phyloP scores from a whole-genome alignment of 371 early-diverging fungal species.

The Rhizopus arrhizus region DNA sequence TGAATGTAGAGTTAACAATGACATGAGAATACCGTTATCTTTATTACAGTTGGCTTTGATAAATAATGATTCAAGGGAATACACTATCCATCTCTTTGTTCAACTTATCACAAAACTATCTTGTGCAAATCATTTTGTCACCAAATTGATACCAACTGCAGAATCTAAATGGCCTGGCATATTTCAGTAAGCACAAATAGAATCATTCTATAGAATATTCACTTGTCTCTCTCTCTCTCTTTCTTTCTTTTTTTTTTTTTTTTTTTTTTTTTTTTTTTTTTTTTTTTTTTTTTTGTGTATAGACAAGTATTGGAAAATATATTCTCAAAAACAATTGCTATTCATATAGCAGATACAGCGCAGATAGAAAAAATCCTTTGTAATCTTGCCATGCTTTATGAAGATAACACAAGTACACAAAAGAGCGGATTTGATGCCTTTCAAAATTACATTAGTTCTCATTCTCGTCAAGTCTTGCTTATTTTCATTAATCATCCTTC shows the following conservation, averaged over 20 bases:
- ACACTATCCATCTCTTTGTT: constrained; percentile 35
- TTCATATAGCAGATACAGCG: constrained; percentile 44
- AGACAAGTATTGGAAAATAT: constrained; percentile 26
- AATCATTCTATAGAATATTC: too few relatives aligned
- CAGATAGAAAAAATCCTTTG: constrained; percentile 43
- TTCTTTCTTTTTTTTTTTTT: too few relatives aligned
- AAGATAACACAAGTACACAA: constrained; percentile 2
- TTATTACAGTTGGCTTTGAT: constrained; percentile 34
- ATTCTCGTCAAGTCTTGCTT: constrained; percentile 45
- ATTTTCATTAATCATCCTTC: constrained; percentile 52
- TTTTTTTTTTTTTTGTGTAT: background rate
- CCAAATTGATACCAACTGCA: constrained; percentile 37
- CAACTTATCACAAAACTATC: constrained; percentile 36
- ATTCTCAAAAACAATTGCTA: constrained; percentile 47
- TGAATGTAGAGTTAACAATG: constrained; percentile 22
- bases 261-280: too few relatives aligned
- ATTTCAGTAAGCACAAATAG: constrained; percentile 32
- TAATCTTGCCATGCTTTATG: constrained; percentile 44
- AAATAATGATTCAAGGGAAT: constrained; percentile 15
- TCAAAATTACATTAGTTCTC: constrained; percentile 31
- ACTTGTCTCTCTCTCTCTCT: too few relatives aligned
- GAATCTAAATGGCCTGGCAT: constrained; percentile 45
- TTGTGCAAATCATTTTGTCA: constrained; percentile 31
- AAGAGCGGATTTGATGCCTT: constrained; percentile 35
- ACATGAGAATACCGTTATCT: constrained; percentile 41